A percentile compares a stretch with the other conserved stretches of the same genome.
Conservation (phyloP, 495 filamentous ascomycete species). For the Aspergillus avenaceus region DNA sequence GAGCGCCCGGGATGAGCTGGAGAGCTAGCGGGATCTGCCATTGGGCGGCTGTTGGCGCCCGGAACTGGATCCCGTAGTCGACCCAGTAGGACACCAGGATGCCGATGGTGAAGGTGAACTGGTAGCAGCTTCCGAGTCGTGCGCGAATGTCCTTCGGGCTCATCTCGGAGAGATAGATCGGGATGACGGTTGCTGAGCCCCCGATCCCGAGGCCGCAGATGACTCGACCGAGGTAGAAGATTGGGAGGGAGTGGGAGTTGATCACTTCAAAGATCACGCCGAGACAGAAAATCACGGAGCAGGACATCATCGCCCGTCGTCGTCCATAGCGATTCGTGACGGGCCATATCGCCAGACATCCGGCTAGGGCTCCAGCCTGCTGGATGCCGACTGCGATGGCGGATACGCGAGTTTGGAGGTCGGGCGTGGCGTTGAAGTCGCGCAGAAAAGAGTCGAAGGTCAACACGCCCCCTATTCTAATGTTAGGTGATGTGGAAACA, state of each 20-base stretch:
- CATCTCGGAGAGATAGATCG: slow-evolving; percentile 56
- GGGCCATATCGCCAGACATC: slow-evolving; percentile 49
- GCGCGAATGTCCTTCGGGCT: slow-evolving; percentile 52
- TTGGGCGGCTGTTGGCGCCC: slow-evolving; percentile 47
- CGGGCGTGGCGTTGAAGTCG: slow-evolving; percentile 35
- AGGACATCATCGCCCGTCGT: slow-evolving; percentile 38
- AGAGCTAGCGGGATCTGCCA: slow-evolving; percentile 54
- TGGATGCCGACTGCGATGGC: slow-evolving; percentile 44
- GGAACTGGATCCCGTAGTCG: slow-evolving; percentile 52
- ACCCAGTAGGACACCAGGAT: slow-evolving; percentile 52
- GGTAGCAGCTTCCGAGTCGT: slow-evolving; percentile 48
- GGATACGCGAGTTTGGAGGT: slow-evolving; percentile 35
- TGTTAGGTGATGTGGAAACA: background rate
- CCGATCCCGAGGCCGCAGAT: slow-evolving; percentile 57
- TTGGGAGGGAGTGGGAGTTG: slow-evolving; percentile 34
- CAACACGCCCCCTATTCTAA: slow-evolving; percentile 37
- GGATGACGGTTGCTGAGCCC: slow-evolving; percentile 51
- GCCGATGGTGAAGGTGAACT: slow-evolving; percentile 50
- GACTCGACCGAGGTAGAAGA: slow-evolving; percentile 46
- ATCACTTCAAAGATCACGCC: slow-evolving; percentile 44
- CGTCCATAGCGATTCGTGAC: slow-evolving; percentile 43
- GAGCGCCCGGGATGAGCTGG: slow-evolving; percentile 45
- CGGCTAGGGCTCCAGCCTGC: slow-evolving; percentile 43
- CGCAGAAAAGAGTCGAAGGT: slow-evolving; percentile 43
- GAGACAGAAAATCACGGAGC: slow-evolving; percentile 42